Conservation (phyloP, 2,329 filamentous ascomycete species). For the Colletotrichum somersetense region DNA sequence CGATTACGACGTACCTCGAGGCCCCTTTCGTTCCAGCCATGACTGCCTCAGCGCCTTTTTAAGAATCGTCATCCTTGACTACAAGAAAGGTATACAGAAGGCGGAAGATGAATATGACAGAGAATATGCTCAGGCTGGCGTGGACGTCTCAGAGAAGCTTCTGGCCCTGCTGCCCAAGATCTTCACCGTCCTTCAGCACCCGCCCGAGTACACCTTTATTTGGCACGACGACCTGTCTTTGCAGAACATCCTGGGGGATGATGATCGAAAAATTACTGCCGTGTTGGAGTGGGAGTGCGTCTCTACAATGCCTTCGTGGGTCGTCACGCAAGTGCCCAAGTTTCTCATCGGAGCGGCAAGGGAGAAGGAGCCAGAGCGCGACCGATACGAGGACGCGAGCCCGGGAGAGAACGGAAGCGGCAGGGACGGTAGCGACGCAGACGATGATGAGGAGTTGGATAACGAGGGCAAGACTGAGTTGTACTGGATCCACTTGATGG, state of each 20-base stretch:
- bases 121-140: slow-evolving; percentile 49
- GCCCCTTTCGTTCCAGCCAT: slow-evolving; percentile 54
- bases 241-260: slow-evolving; percentile 57
- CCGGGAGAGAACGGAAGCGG: slow-evolving; percentile 34
- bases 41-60: slow-evolving; percentile 54
- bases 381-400: slow-evolving; percentile 48
- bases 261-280: slow-evolving; percentile 51
- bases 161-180: slow-evolving; percentile 48
- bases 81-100: slow-evolving; percentile 45
- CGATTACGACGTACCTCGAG: slow-evolving; percentile 51
- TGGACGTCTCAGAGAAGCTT: slow-evolving; percentile 48
- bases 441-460: slow-evolving; percentile 44
- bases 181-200: slow-evolving; percentile 46
- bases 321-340: slow-evolving; percentile 49
- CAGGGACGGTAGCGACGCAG: slow-evolving; percentile 35
- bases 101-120: slow-evolving; percentile 47
- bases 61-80: slow-evolving; percentile 46
- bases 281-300: slow-evolving; percentile 60
- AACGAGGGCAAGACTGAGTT: slow-evolving; percentile 54
- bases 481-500: slow-evolving; percentile 56
- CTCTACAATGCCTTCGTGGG: slow-evolving; percentile 56
- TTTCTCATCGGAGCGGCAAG: slow-evolving; percentile 50
- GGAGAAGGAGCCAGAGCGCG: slow-evolving; percentile 49
- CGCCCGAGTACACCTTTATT: slow-evolving; percentile 50
- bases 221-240: slow-evolving; percentile 54